Evolutionary conservation across 805 yeast species (phyloP).

Genomic region (Yarrowia porcina): DNA sequence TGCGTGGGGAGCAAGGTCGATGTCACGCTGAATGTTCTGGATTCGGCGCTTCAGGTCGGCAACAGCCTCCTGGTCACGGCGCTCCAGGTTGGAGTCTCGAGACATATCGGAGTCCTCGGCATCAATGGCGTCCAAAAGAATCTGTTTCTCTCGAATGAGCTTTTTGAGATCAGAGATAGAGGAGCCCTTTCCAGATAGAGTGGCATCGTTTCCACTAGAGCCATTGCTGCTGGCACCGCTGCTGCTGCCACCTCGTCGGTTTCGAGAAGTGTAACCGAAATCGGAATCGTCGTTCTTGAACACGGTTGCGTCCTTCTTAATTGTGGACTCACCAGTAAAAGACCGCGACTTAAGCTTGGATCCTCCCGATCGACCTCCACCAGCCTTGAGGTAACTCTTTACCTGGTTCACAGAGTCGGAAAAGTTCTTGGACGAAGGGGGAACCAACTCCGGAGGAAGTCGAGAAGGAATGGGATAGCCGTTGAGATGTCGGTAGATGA

Average conservation of each 20-base stretch:
- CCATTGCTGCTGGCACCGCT: constrained; percentile 26
- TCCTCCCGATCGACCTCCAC: constrained; percentile 33
- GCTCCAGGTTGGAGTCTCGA: constrained; percentile 41
- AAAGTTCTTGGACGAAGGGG: constrained; percentile 75
- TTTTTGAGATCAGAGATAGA: constrained; percentile 58
- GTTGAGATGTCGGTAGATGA: constrained; percentile 84
- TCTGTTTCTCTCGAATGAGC: constrained; percentile 66
- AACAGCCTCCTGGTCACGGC: constrained; percentile 52
- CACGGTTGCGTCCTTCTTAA: constrained; percentile 49
- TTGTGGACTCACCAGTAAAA: constrained; percentile 35
- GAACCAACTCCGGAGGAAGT: constrained; percentile 84
- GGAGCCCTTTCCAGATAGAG: constrained; percentile 17
- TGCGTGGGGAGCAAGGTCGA: constrained; percentile 32
- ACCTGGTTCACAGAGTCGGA: constrained; percentile 67
- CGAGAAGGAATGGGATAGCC: constrained; percentile 80
- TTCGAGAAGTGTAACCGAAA: constrained; percentile 56
- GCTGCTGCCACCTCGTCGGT: constrained; percentile 52
- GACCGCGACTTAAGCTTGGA: constrained; percentile 37
- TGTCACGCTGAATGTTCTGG: constrained; percentile 42
- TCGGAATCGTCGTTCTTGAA: constrained; percentile 72
- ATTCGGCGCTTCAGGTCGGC: constrained; percentile 64
- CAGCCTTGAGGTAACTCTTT: constrained; percentile 56
- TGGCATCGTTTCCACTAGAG: neutral
- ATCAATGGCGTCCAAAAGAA: constrained; percentile 66
- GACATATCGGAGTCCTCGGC: constrained; percentile 49